Evolutionary conservation across 352 stramenopile species (phyloP).

Genomic region (Heterotrichella gracilis): DNA sequence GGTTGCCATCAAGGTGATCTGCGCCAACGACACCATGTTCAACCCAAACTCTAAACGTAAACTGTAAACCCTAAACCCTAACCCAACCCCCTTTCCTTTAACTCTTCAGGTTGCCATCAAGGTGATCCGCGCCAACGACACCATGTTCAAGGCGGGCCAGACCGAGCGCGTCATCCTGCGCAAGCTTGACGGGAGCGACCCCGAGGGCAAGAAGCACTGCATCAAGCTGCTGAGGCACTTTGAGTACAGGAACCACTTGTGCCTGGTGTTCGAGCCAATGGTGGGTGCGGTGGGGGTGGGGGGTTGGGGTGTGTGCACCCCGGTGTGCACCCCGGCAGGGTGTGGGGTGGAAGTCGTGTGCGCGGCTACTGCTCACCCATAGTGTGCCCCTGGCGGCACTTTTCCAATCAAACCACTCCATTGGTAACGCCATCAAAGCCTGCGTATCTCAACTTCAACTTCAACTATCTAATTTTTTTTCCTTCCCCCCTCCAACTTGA

Average conservation of each 20-base stretch:
- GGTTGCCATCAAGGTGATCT: slow-evolving; percentile 40
- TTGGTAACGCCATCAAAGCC: too few species aligned
- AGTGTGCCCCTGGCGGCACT: too few species aligned
- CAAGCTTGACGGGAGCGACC: slow-evolving; percentile 31
- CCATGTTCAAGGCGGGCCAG: slow-evolving; percentile 67
- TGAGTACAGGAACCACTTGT: slow-evolving; percentile 60
- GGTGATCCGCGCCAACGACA: slow-evolving; percentile 72
- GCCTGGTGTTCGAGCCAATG: slow-evolving; percentile 81
- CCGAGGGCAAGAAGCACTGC: slow-evolving; percentile 39
- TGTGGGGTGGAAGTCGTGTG: too few species aligned
- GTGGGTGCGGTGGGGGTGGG: too few species aligned
- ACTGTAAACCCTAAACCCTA: too few species aligned
- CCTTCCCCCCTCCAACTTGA: neutral
- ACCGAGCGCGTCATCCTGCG: slow-evolving; percentile 40
- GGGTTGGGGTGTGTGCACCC: too few species aligned
- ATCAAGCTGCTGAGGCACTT: slow-evolving; percentile 43
- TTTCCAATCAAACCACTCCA: too few species aligned
- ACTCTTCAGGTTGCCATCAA: slow-evolving; percentile 53
- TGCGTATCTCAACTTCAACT: too few species aligned
- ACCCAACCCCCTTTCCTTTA: too few species aligned
- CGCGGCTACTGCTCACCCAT: too few species aligned
- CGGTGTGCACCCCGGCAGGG: too few species aligned
- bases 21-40: slow-evolving; percentile 17
- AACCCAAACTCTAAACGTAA: too few species aligned
- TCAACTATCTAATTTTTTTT: slow-evolving; percentile 33